A percentile compares a stretch with the other conserved stretches of the same genome.
Evolutionary conservation across 768 basidiomycete species (phyloP).

Genomic region (Coprinopsis sp.): DNA sequence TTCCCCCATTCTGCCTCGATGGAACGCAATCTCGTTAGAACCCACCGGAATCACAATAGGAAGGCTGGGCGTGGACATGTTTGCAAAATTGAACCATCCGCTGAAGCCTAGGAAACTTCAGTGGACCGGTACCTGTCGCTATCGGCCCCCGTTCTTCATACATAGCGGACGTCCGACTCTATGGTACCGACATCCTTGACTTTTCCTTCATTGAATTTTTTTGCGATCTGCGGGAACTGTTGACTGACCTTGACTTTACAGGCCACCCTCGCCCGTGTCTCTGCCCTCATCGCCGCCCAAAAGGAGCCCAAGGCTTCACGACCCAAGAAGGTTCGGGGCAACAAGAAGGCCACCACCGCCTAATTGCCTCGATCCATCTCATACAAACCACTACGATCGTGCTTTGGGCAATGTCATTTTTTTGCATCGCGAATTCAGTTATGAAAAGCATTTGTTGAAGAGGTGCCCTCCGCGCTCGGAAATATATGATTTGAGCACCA

Average conservation of each 20-base stretch:
- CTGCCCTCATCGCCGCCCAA: constrained; percentile 65
- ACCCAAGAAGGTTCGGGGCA: constrained; percentile 69
- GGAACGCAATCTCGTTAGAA: constrained; percentile 84
- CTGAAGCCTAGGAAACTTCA: constrained; percentile 58
- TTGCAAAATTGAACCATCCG: constrained; percentile 66
- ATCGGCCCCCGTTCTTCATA: constrained; percentile 67
- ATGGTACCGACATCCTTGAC: constrained; percentile 56
- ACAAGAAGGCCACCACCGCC: constrained; percentile 38
- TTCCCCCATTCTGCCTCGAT: constrained; percentile 8
- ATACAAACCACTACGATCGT: constrained; percentile 26
- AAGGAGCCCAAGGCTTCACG: constrained; percentile 64
- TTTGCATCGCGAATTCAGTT: constrained; percentile 9
- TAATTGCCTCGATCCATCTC: constrained; percentile 18
- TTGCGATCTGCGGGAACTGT: not conserved
- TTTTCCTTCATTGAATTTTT: constrained; percentile 11
- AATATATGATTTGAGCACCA: too few relatives aligned
- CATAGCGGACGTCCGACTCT: constrained; percentile 64
- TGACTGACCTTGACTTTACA: constrained; percentile 34
- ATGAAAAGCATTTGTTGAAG: not conserved
- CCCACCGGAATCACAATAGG: constrained; percentile 70
- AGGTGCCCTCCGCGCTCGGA: too few relatives aligned
- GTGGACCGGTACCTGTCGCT: constrained; percentile 66
- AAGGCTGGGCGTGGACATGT: constrained; percentile 93
- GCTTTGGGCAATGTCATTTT: constrained; percentile 16
- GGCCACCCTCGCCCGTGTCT: constrained; percentile 75